These are phyloP conservation scores for Coemansia pectinata DNA, from an alignment of 192 early-diverging fungal genomes.

Conservation along the genomic window DNA sequence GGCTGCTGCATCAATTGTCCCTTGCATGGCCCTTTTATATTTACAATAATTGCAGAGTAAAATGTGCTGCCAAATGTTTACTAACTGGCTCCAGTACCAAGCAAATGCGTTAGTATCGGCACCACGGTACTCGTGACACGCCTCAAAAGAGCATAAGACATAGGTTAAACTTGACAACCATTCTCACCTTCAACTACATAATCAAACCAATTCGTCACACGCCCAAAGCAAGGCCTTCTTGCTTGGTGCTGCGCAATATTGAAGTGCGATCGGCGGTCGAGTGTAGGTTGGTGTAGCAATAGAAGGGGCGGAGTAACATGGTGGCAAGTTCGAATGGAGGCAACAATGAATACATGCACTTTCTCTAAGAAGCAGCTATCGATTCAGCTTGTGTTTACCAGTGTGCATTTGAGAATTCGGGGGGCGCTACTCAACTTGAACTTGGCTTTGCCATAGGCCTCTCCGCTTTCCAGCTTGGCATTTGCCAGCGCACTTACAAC, in stretches of 20 bases:
- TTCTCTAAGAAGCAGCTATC: not conserved
- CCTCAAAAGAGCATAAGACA: not conserved
- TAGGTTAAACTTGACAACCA: not conserved
- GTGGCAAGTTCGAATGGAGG: too few species aligned
- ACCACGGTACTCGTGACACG: not conserved
- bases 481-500: not conserved
- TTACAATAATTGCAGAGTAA: not conserved
- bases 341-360: not conserved
- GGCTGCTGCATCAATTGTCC: not conserved
- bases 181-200: not conserved
- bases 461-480: conserved; percentile 8
- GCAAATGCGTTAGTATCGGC: too few species aligned
- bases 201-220: not conserved
- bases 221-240: not conserved
- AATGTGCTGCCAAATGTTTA: not conserved
- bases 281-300: not conserved
- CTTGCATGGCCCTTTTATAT: not conserved
- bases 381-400: not conserved
- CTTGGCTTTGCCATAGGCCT: conserved; percentile 12
- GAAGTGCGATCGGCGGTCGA: not conserved
- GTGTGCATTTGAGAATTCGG: not conserved
- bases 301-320: not conserved
- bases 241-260: not conserved
- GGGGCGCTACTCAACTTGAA: conserved; percentile 1
- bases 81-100: not conserved